A percentile compares a stretch with the other conserved stretches of the same genome.
These are phyloP conservation scores for Leccinum longicurvipes DNA, from an alignment of 768 basidiomycete genomes.

Conservation along the genomic window DNA sequence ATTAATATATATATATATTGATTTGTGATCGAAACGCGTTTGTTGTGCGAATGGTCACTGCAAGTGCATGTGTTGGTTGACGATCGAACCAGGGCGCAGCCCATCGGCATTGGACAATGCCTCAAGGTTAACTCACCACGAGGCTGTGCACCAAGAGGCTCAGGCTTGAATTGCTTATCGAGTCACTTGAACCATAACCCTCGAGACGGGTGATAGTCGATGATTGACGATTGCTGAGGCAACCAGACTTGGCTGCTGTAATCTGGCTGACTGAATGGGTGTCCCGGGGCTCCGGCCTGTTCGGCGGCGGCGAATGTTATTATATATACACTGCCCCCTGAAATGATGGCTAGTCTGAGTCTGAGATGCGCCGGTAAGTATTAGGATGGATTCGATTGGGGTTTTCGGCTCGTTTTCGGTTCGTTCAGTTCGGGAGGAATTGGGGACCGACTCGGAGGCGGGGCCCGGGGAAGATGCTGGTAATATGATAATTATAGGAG, in stretches of 20 bases:
- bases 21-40: not conserved
- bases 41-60: too few species aligned
- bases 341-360: not conserved
- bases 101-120: not conserved
- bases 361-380: not conserved
- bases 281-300: not conserved
- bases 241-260: too few species aligned
- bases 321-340: not conserved
- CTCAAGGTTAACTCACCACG: conserved; percentile 14
- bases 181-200: too few species aligned
- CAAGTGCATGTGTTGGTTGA: too few species aligned
- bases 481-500: not conserved
- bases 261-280: too few species aligned
- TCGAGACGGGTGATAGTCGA: too few species aligned
- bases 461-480: not conserved
- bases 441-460: not conserved
- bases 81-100: not conserved
- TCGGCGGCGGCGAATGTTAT: not conserved
- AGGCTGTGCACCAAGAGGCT: conserved; percentile 6
- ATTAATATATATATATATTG: conserved; percentile 13
- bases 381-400: not conserved
- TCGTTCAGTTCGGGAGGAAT: not conserved
- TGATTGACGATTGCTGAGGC: too few species aligned
- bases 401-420: not conserved
- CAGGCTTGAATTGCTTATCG: not conserved